These are phyloP conservation scores for Neoascochyta sp. DNA, from an alignment of 2,329 filamentous ascomycete genomes.

Conservation along the genomic window DNA sequence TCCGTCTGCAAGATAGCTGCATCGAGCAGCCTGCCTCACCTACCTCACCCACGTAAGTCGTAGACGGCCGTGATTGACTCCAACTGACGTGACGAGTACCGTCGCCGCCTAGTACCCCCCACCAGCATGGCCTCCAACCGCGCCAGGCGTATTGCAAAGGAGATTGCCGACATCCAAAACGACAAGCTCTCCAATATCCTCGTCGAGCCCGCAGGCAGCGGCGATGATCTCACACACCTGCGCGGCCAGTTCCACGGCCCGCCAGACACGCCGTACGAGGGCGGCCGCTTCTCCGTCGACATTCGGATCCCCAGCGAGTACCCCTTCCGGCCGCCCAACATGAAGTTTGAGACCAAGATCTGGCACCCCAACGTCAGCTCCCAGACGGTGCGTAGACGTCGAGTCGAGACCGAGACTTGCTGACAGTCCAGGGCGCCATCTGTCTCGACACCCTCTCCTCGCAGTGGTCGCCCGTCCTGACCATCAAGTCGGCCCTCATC, in stretches of 20 bases:
- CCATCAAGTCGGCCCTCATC: constrained; percentile 90
- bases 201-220: constrained; percentile 59
- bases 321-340: constrained; percentile 85
- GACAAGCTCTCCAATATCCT: constrained; percentile 76
- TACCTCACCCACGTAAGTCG: constrained; percentile 1
- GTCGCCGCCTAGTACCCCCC: constrained; percentile 4
- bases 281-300: constrained; percentile 76
- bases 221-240: constrained; percentile 73
- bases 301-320: constrained; percentile 86
- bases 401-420: too few species aligned
- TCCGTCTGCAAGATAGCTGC: too few species aligned
- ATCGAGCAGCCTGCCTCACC: constrained; percentile 5
- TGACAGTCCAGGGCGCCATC: constrained; percentile 74
- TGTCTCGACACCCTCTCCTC: constrained; percentile 87
- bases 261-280: constrained; percentile 89
- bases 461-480: constrained; percentile 94
- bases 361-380: constrained; percentile 98
- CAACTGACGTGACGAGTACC: too few species aligned
- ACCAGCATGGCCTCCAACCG: constrained; percentile 54
- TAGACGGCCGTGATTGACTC: constrained; percentile 1
- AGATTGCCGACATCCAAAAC: constrained; percentile 68
- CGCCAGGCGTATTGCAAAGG: constrained; percentile 64
- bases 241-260: constrained; percentile 80
- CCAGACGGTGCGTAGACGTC: constrained; percentile 68
- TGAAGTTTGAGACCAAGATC: constrained; percentile 88